phyloP scores from a whole-genome alignment of 805 yeast species.

The Candida insectorum region DNA sequence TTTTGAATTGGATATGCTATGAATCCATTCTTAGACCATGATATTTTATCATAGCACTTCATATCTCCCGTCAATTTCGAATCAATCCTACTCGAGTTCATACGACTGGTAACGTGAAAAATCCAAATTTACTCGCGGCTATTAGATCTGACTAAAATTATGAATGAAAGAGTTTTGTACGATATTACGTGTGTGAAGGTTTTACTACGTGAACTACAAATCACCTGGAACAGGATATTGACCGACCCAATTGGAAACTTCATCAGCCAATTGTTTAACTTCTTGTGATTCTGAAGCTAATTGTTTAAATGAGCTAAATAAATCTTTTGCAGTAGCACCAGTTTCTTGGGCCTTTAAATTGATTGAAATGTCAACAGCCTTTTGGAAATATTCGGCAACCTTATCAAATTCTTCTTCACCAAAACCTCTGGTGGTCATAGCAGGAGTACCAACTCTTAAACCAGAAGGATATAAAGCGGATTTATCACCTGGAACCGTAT shows the following conservation, averaged over 20 bases:
- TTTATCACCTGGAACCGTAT: slow-evolving; percentile 97
- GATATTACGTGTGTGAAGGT: not conserved
- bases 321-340: slow-evolving; percentile 56
- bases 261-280: slow-evolving; percentile 50
- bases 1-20: slow-evolving; percentile 61
- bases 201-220: slow-evolving; percentile 12
- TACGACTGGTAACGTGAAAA: too few species aligned
- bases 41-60: slow-evolving; percentile 24
- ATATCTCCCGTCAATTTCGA: slow-evolving; percentile 1
- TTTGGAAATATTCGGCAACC: slow-evolving; percentile 75
- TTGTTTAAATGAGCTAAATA: slow-evolving; percentile 63
- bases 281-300: slow-evolving; percentile 63
- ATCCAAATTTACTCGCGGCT: not conserved
- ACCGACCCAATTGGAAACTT: slow-evolving; percentile 70
- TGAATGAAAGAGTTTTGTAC: not conserved
- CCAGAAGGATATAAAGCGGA: slow-evolving; percentile 97
- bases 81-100: not conserved
- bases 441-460: slow-evolving; percentile 96
- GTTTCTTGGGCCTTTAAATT: slow-evolving; percentile 56
- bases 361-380: slow-evolving; percentile 74
- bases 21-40: slow-evolving; percentile 86
- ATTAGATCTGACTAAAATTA: not conserved
- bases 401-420: slow-evolving; percentile 80
- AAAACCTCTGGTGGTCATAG: slow-evolving; percentile 97
- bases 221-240: slow-evolving; percentile 90